phyloP scores from a whole-genome alignment of 176 grass and related monocot species.

The Musa itinerans region DNA sequence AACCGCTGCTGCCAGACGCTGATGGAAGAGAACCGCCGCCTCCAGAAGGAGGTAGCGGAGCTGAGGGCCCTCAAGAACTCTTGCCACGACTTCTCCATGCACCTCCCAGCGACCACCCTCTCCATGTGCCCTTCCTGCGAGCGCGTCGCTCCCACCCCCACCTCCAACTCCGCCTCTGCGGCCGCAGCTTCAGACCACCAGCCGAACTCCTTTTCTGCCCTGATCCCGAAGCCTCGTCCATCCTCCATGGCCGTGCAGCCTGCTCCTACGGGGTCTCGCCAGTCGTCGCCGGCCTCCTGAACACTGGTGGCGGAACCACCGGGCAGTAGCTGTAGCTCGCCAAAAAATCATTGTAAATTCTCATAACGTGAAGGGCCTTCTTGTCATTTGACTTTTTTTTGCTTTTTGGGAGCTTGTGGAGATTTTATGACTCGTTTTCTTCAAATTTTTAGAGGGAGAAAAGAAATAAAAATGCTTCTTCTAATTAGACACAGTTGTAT shows the following conservation, averaged over 20 bases:
- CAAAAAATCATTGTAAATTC: not conserved
- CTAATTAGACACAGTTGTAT: too few relatives aligned
- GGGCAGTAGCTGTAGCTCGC: not conserved
- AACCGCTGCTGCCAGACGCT: conserved; percentile 98
- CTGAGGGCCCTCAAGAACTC: conserved; percentile 68
- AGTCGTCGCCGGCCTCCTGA: not conserved
- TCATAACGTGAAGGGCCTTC: not conserved
- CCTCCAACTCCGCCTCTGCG: not conserved
- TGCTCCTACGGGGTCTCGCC: not conserved
- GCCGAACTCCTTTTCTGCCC: conserved; percentile 2
- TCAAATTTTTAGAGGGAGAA: too few relatives aligned
- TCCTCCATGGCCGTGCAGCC: not conserved
- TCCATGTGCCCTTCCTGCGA: conserved; percentile 99
- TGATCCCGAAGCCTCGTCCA: not conserved
- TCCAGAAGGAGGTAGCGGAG: conserved; percentile 90
- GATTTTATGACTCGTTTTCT: too few relatives aligned
- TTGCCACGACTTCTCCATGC: conserved; percentile 72
- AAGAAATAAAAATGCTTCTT: too few relatives aligned
- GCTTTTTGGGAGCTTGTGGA: too few relatives aligned
- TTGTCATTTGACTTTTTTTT: not conserved
- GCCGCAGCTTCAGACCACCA: not conserved
- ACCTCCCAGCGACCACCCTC: conserved; percentile 84
- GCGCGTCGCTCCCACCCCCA: conserved; percentile 42
- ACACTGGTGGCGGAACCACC: not conserved
- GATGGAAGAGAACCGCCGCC: conserved; percentile 96